These are phyloP conservation scores for Erodium moschatum DNA, from an alignment of 441 rosid species.

Conservation along the genomic window DNA sequence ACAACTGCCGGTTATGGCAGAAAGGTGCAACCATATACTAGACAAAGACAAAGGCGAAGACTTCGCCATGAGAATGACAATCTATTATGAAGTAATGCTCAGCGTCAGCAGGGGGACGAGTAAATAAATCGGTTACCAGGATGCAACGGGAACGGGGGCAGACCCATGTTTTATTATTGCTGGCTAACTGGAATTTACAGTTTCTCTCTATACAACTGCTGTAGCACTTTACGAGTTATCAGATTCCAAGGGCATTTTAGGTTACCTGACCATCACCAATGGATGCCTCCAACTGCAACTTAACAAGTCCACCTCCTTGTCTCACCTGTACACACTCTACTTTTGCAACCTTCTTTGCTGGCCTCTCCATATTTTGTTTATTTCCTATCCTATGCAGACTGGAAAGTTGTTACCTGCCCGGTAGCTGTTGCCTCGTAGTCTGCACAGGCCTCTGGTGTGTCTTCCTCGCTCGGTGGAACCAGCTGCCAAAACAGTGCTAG, in stretches of 20 bases:
- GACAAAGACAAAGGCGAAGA: no score
- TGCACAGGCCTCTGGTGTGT: slow-evolving; percentile 91
- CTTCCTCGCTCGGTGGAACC: slow-evolving; percentile 99
- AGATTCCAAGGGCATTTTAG: slow-evolving; percentile 4
- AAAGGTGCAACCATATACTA: no score
- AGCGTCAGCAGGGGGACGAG: not conserved
- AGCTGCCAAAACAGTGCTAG: slow-evolving; percentile 86
- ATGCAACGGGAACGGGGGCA: not conserved
- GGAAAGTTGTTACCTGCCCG: slow-evolving; percentile 63
- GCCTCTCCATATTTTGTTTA: not conserved
- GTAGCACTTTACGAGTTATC: not conserved
- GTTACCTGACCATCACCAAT: slow-evolving; percentile 7
- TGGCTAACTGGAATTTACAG: slow-evolving; percentile 21
- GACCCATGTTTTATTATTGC: not conserved
- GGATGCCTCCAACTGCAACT: slow-evolving; percentile 10
- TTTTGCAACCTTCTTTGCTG: slow-evolving; percentile 11
- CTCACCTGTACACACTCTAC: slow-evolving; percentile 30
- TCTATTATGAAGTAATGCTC: no score
- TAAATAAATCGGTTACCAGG: not conserved
- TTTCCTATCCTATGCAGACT: slow-evolving; percentile 45
- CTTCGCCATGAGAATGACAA: no score
- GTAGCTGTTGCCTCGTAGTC: slow-evolving; percentile 55
- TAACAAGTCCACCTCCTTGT: slow-evolving; percentile 17
- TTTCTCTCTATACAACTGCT: slow-evolving; percentile 29
- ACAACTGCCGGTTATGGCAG: no score